These are phyloP conservation scores for Rubroboletus pulcherrimus DNA, from an alignment of 768 basidiomycete genomes.

Conservation along the genomic window DNA sequence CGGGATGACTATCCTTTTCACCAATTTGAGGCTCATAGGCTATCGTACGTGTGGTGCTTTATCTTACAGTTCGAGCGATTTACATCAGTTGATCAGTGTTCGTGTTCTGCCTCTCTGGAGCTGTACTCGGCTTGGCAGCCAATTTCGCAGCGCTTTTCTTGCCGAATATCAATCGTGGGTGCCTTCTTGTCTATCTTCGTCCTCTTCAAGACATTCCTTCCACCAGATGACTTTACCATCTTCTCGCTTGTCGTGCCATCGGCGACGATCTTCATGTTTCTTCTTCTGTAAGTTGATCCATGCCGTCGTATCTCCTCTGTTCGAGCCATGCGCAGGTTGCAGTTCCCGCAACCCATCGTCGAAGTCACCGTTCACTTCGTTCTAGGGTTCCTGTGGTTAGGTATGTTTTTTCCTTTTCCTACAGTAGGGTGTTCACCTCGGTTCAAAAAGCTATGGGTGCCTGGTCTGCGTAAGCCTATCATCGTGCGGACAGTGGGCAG, in stretches of 20 bases:
- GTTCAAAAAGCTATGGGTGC: conserved; percentile 59
- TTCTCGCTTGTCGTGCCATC: conserved; percentile 66
- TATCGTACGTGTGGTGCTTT: conserved; percentile 40
- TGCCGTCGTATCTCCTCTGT: neutral
- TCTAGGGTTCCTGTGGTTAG: conserved; percentile 63
- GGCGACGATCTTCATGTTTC: conserved; percentile 57
- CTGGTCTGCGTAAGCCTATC: conserved; percentile 59
- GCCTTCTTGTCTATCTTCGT: neutral
- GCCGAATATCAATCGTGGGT: conserved; percentile 60
- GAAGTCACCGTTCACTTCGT: conserved; percentile 56
- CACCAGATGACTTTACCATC: conserved; percentile 63
- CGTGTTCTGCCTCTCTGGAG: conserved; percentile 38
- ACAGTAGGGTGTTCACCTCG: conserved; percentile 4
- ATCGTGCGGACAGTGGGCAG: neutral
- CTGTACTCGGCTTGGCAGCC: conserved; percentile 64
- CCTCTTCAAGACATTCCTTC: neutral
- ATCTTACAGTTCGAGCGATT: conserved; percentile 15
- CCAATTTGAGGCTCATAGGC: conserved; percentile 48
- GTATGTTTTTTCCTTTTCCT: conserved; percentile 37
- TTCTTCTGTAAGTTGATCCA: conserved; percentile 48
- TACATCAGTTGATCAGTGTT: conserved; percentile 30
- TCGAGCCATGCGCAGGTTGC: conserved; percentile 41
- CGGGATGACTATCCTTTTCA: conserved; percentile 60
- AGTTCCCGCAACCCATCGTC: conserved; percentile 65
- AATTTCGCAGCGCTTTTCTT: conserved; percentile 68